These are phyloP conservation scores for Bryum argenteum DNA, from an alignment of 225 moss, liverwort and hornwort species.

Conservation along the genomic window DNA sequence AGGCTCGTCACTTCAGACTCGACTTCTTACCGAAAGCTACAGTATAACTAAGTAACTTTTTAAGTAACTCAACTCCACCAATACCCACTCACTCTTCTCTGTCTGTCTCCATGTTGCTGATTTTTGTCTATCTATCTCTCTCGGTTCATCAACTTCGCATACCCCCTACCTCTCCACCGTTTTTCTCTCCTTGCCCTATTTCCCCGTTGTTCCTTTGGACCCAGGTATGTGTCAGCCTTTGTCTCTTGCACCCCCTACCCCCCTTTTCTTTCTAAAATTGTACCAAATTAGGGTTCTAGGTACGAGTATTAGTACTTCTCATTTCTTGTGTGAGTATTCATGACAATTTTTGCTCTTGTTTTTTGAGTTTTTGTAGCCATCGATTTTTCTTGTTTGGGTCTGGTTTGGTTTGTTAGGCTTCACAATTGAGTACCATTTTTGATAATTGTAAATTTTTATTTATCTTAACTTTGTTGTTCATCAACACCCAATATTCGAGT, in stretches of 20 bases:
- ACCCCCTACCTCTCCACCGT: background rate
- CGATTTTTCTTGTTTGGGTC: background rate
- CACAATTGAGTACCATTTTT: too few species aligned
- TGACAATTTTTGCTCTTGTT: background rate
- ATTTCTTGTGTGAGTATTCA: background rate
- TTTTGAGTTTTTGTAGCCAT: background rate
- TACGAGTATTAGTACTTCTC: background rate
- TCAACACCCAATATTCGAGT: too few species aligned
- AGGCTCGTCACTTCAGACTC: too few species aligned
- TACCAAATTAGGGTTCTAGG: background rate
- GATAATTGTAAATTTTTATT: too few species aligned
- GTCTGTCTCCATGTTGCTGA: background rate
- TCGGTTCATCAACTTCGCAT: background rate
- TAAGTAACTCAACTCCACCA: too few species aligned
- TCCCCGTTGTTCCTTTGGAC: background rate
- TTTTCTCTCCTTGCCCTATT: background rate
- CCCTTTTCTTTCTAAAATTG: background rate
- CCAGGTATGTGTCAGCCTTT: conserved; percentile 15
- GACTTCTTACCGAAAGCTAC: conserved; percentile 28
- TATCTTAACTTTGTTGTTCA: too few species aligned
- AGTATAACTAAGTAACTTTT: too few species aligned
- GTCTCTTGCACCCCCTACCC: background rate
- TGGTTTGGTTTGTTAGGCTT: too few species aligned
- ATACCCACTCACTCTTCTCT: background rate
- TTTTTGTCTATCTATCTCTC: background rate